Evolutionary conservation across 805 yeast genomes (phyloP).

Genomic region (Groenewaldozyma tartarivorans): DNA sequence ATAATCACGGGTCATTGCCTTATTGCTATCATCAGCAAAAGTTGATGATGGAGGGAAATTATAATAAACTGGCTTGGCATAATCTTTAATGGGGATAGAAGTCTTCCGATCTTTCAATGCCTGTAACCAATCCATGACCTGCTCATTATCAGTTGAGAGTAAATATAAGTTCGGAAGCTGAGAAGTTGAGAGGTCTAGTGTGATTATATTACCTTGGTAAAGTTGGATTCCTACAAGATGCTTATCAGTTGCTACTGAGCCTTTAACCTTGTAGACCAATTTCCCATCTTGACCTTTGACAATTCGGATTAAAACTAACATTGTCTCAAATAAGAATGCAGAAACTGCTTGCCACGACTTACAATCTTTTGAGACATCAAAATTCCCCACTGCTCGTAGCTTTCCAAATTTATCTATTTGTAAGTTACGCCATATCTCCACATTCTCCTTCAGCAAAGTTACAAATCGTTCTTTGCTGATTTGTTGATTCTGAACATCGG

Average conservation of each 20-base stretch:
- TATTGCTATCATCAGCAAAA: too few species aligned
- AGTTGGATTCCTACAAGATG: slow-evolving; percentile 7
- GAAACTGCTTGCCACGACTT: slow-evolving; percentile 11
- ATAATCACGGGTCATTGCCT: too few species aligned
- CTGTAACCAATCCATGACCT: slow-evolving; percentile 10
- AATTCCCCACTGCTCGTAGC: slow-evolving; percentile 7
- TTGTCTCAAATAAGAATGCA: slow-evolving; percentile 12
- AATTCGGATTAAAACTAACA: slow-evolving; percentile 9
- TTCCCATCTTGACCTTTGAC: background rate
- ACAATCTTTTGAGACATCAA: slow-evolving; percentile 11
- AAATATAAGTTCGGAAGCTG: slow-evolving; percentile 10
- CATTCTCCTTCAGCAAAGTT: background rate
- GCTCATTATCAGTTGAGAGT: slow-evolving; percentile 4
- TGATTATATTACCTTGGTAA: slow-evolving; percentile 3
- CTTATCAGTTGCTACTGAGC: slow-evolving; percentile 9
- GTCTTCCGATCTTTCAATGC: slow-evolving; percentile 9
- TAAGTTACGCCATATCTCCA: background rate
- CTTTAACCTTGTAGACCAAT: slow-evolving; percentile 6
- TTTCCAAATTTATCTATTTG: slow-evolving; percentile 10
- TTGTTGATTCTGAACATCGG: background rate
- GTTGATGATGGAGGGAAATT: background rate
- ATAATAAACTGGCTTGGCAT: background rate
- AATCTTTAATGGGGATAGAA: slow-evolving; percentile 3
- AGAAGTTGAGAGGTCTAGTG: slow-evolving; percentile 4
- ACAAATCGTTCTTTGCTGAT: background rate